Base-by-base conservation (phyloP, 768 basidiomycete genomes). In the Trametes elegans region DNA sequence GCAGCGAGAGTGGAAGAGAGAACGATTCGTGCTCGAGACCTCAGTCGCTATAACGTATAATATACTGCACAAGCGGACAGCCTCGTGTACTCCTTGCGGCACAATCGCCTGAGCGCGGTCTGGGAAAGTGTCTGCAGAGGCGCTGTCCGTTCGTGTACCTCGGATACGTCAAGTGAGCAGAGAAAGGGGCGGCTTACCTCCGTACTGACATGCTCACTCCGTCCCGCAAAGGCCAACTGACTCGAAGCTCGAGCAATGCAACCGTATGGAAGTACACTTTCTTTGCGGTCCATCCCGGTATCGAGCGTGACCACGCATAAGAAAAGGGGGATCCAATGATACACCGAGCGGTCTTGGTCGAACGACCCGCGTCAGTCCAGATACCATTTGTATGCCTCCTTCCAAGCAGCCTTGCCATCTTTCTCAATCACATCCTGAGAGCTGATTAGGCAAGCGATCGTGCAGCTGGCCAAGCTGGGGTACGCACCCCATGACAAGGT, bases 401-500 rank as follows among this genome's bases (percentile, higher is more conserved):
- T 54, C 71, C 71, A 74, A 3, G 76, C 79, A 8, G 70, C 69
- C 58, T 76, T 76, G 3, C 73, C 80, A 4, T 74, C 71, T 1
- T 71, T 73, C 67, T 80, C 79, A 54, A 82, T 76, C 19, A 80
- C 76, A 47, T 80, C 78, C 69, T 72, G 24, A 16, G n/a, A 13
- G 35, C 14, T 11, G 10, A 14, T 41, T 18, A 52, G 50, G 47
- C 28, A 19, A n/a, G 23, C 13, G 19, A 41, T n/a, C 7, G 18
- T 32, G 19, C 48, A 41, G 26, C 13, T 48, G 19, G n/a, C n/a
- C n/a, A 9, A 43, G 39, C 13, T 54, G 66, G 24, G 31, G n/a
- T 18, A 61, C 75, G 55, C 49, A 79, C 79, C 24, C 78, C 80
- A 67, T 90, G 87, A 59, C 88, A 90, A 53, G 86, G 85, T 39